phyloP scores from a whole-genome alignment of 139 green algal genomes.

The Coccomyxa sp. region DNA sequence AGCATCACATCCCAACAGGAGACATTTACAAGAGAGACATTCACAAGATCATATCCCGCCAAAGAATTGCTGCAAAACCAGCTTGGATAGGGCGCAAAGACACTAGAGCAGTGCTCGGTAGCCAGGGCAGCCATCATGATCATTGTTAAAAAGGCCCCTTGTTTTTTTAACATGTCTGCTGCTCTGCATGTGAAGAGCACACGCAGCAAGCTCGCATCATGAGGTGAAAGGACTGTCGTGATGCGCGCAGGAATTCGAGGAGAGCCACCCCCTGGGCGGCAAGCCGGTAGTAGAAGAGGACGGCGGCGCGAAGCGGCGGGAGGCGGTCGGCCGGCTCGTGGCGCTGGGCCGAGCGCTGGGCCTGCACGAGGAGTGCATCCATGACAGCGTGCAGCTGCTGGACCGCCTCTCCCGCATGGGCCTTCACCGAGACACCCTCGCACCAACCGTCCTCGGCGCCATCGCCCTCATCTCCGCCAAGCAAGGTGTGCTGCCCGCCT shows the following conservation, averaged over 20 bases:
- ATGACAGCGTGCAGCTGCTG: slow-evolving; percentile 60
- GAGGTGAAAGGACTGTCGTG: too few relatives aligned
- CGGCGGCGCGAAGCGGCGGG: slow-evolving; percentile 8
- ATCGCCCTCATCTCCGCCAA: slow-evolving; percentile 21
- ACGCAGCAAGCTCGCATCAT: too few relatives aligned
- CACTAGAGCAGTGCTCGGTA: too few relatives aligned
- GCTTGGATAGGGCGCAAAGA: too few relatives aligned
- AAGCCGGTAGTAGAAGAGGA: background rate
- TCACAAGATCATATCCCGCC: too few relatives aligned
- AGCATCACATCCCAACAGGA: too few relatives aligned
- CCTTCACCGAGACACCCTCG: slow-evolving; percentile 7
- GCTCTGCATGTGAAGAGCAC: too few relatives aligned
- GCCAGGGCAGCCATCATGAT: too few relatives aligned
- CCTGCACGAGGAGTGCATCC: slow-evolving; percentile 45
- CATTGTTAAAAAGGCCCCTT: too few relatives aligned
- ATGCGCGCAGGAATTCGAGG: slow-evolving; percentile 11
- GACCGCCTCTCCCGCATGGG: slow-evolving; percentile 51
- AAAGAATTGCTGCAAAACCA: too few relatives aligned
- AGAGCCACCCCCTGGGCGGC: slow-evolving; percentile 7
- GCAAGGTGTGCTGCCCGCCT: slow-evolving; percentile 7
- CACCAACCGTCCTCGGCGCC: slow-evolving; percentile 23
- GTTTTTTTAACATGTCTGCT: too few relatives aligned
- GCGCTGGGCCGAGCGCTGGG: slow-evolving; percentile 12
- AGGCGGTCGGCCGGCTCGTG: slow-evolving; percentile 15
- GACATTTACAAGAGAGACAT: too few relatives aligned